Percentiles rank a stretch among this genome's conserved stretches.
phyloP scores from a whole-genome alignment of 1,284 basidiomycete species.

The Takashimella koratensis region DNA sequence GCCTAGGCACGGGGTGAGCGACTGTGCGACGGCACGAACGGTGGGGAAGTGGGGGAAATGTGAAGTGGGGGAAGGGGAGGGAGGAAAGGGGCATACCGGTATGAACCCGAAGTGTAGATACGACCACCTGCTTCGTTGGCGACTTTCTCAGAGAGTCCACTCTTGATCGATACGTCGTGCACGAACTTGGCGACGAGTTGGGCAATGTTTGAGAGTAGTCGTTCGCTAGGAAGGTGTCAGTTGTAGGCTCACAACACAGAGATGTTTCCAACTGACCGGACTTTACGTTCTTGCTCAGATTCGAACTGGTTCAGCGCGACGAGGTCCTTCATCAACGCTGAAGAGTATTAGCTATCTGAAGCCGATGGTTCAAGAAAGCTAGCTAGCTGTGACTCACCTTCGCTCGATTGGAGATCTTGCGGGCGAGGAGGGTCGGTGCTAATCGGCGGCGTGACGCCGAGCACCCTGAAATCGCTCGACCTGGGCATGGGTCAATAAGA shows the following conservation, averaged over 20 bases:
- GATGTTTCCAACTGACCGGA: slow-evolving; percentile 62
- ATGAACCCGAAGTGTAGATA: slow-evolving; percentile 98
- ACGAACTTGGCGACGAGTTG: slow-evolving; percentile 93
- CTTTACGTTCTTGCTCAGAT: slow-evolving; percentile 79
- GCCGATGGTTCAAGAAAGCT: background rate
- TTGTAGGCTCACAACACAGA: background rate
- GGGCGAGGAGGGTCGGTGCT: slow-evolving; percentile 65
- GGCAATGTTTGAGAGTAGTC: slow-evolving; percentile 84
- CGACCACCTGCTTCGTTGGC: slow-evolving; percentile 88
- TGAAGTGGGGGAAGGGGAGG: background rate
- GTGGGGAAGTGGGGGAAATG: background rate
- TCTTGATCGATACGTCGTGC: slow-evolving; percentile 69
- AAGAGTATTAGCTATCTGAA: background rate
- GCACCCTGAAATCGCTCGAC: slow-evolving; percentile 23
- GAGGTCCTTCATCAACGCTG: slow-evolving; percentile 66
- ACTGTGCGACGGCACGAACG: background rate
- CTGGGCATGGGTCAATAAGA: too few species aligned
- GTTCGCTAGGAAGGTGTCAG: slow-evolving; percentile 76
- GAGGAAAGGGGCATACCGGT: slow-evolving; percentile 54
- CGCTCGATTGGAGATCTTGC: slow-evolving; percentile 72
- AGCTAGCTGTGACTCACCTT: slow-evolving; percentile 60
- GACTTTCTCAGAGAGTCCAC: slow-evolving; percentile 78
- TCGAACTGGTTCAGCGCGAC: slow-evolving; percentile 84
- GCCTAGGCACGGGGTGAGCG: slow-evolving; percentile 31
- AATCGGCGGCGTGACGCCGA: slow-evolving; percentile 78